Conservation (phyloP, 306 rosid genomes). For the Senna tora region DNA sequence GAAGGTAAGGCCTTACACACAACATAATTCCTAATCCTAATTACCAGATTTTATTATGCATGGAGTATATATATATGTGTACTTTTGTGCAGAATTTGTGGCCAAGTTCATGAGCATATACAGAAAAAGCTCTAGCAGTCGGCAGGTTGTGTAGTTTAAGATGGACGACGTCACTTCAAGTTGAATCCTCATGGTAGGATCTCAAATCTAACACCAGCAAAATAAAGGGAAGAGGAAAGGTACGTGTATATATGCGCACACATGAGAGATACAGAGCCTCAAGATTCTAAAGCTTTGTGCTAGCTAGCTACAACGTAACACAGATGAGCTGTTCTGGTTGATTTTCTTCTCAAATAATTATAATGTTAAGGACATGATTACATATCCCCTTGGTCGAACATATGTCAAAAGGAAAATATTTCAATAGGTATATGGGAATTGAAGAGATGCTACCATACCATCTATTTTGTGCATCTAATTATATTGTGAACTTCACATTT, state of each 20-base stretch:
- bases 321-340: background rate
- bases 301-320: background rate
- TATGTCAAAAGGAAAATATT: background rate
- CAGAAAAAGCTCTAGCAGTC: conserved; percentile 58
- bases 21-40: too few species aligned
- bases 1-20: conserved; percentile 56
- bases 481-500: too few species aligned
- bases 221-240: too few species aligned
- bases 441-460: too few species aligned
- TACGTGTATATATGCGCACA: too few species aligned
- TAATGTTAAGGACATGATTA: conserved; percentile 12
- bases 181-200: background rate
- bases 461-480: too few species aligned
- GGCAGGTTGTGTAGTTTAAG: conserved; percentile 44
- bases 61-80: conserved; percentile 5
- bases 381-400: too few species aligned
- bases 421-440: too few species aligned
- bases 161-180: conserved; percentile 27
- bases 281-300: background rate
- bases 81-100: conserved; percentile 71
- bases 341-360: background rate
- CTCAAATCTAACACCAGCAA: background rate
- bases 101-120: conserved; percentile 87
- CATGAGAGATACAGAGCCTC: background rate
- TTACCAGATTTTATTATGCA: too few species aligned